Percentiles rank a stretch among this genome's conserved stretches.
These are phyloP conservation scores for Craspedostauros australis DNA, from an alignment of 108 stramenopile genomes.

Conservation along the genomic window DNA sequence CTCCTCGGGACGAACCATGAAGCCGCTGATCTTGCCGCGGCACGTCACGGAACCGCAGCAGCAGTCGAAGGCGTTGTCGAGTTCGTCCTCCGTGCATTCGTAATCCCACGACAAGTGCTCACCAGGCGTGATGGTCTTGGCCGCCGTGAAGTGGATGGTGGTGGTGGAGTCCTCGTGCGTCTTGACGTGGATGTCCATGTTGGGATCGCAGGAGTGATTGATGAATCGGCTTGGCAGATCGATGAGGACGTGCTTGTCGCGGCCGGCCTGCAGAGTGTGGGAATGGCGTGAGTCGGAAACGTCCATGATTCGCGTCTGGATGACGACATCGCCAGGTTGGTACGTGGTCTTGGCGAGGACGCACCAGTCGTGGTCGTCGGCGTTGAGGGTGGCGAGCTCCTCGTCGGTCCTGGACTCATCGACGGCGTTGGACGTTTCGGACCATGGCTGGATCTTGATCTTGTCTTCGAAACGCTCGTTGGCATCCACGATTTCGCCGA, in stretches of 20 bases:
- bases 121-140: slow-evolving; percentile 30
- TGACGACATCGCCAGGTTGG: too few relatives aligned
- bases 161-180: slow-evolving; percentile 12
- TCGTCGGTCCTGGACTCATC: too few relatives aligned
- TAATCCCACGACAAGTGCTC: slow-evolving; percentile 56
- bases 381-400: too few relatives aligned
- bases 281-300: slow-evolving; percentile 16
- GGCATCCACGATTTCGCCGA: too few relatives aligned
- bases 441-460: too few relatives aligned
- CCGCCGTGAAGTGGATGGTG: slow-evolving; percentile 41
- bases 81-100: slow-evolving; percentile 44
- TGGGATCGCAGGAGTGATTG: slow-evolving; percentile 59
- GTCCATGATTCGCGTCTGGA: too few relatives aligned
- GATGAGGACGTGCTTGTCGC: slow-evolving; percentile 38
- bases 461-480: too few relatives aligned
- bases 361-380: too few relatives aligned
- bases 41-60: slow-evolving; percentile 36
- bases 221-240: slow-evolving; percentile 49
- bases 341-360: too few relatives aligned
- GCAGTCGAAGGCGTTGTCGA: slow-evolving; percentile 35
- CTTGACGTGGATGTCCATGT: slow-evolving; percentile 31
- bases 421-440: too few relatives aligned
- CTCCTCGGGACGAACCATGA: too few relatives aligned
- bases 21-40: slow-evolving; percentile 37
- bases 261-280: slow-evolving; percentile 38